Base-by-base conservation (phyloP, 352 stramenopile species). In the Phytophthora palmivora region DNA sequence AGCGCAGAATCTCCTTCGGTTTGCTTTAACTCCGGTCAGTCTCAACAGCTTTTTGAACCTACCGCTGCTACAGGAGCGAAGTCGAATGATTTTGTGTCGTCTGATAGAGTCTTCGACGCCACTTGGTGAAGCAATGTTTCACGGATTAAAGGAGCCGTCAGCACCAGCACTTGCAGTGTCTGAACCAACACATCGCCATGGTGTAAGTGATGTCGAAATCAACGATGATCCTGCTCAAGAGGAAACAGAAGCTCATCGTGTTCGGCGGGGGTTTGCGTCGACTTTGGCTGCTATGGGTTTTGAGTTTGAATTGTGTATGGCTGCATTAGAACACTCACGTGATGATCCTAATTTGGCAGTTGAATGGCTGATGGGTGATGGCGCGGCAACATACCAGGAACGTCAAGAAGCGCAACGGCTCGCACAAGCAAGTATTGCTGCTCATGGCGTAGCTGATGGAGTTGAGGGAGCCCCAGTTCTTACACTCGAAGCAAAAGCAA, bases 231-330 rank as follows among this genome's bases (percentile, higher is more conserved):
- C 82, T 3, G 77, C 78, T 6, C 70, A 91, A 69, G 83, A 95
- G 70, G 87, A 95, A 49, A 89, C 67, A 0, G 84, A 92, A 60
- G 76, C 83, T 22, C 83, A 89, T 62, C 80, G 84, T 18, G 70
- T 86, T 41, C 83, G 88, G 38, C 76, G 85, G 43, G 84, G 85
- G 0, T 95, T 96, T 45, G 88, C 88, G 11, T 90, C 86, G 0
- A 95, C 83, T 5, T 60, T 96, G 22, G 86, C 86, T 34, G 87
- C 84, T 1, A 96, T 96, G 88, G 88, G 88, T 0, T 96, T 96
- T 32, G 88, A 94, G 50, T 94, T 96, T 63, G 88, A 95, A 6
- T 67, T 96, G 15, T 96, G 88, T 48, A 92, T 96, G 84, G 70
- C 78, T 19, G 88, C 88, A 10, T 64, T 96, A 5, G 86, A 95